Evolutionary conservation across 306 rosid species (phyloP).

Genomic region (Citrullus mucosospermus): DNA sequence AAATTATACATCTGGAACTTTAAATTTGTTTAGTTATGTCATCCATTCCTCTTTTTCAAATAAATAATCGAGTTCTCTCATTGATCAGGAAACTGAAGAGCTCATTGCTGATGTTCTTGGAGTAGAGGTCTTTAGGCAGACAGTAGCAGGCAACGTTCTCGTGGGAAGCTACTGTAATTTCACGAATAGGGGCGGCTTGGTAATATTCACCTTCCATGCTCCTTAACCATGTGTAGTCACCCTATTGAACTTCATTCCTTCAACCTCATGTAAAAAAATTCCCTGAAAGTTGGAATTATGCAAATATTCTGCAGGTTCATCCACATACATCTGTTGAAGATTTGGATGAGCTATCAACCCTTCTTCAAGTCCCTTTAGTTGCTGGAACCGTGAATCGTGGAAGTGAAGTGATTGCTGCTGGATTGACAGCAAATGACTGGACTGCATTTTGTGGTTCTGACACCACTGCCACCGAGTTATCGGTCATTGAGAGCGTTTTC

Average conservation of each 20-base stretch:
- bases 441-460: conserved; percentile 89
- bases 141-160: conserved; percentile 81
- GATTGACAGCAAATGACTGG: conserved; percentile 86
- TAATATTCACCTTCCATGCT: conserved; percentile 8
- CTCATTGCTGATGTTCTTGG: conserved; percentile 90
- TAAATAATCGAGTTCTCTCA: not conserved
- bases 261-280: no score
- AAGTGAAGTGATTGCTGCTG: conserved; percentile 80
- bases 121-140: conserved; percentile 93
- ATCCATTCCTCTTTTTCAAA: not conserved
- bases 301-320: conserved; percentile 44
- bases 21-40: not conserved
- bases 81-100: conserved; percentile 75
- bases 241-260: not conserved
- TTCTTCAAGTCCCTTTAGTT: conserved; percentile 87
- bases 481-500: conserved; percentile 83
- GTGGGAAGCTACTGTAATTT: conserved; percentile 84
- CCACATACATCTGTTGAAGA: conserved; percentile 91
- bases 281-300: not conserved
- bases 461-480: conserved; percentile 89
- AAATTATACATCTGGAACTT: not conserved
- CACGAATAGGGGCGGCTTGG: conserved; percentile 91
- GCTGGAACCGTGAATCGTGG: conserved; percentile 92
- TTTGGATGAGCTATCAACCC: conserved; percentile 85
- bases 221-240: not conserved